phyloP scores from a whole-genome alignment of 441 rosid species.

The Arabidopsis hybrid region DNA sequence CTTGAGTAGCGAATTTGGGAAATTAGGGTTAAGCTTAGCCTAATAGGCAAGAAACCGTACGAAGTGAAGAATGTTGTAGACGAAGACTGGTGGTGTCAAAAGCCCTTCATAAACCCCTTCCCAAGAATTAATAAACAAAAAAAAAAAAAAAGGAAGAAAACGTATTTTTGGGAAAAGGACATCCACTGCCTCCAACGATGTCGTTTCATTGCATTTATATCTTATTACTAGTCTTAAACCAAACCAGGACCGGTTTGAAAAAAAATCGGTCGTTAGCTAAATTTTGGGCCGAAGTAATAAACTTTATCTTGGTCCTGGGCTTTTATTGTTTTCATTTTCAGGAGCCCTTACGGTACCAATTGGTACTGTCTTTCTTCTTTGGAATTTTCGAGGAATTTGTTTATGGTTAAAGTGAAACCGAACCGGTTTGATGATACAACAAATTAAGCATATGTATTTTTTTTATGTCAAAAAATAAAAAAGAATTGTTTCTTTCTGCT shows the following conservation, averaged over 20 bases:
- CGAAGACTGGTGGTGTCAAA: constrained; percentile 41
- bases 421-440: no score
- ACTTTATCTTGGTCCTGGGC: background rate
- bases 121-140: background rate
- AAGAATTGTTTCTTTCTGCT: no score
- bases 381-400: no score
- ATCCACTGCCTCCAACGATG: background rate
- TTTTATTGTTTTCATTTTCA: background rate
- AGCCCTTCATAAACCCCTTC: constrained; percentile 78
- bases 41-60: constrained; percentile 37
- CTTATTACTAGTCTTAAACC: background rate
- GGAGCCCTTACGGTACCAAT: no score
- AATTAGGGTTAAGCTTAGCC: constrained; percentile 22
- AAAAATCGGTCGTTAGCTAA: background rate
- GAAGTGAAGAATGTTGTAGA: constrained; percentile 19
- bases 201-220: background rate
- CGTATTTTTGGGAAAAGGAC: background rate
- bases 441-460: no score
- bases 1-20: constrained; percentile 30
- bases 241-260: background rate
- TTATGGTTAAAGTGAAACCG: no score
- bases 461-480: no score
- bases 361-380: background rate
- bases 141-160: background rate
- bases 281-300: constrained; percentile 11